phyloP scores from a whole-genome alignment of 768 basidiomycete species.

The Polyporus arcularius region DNA sequence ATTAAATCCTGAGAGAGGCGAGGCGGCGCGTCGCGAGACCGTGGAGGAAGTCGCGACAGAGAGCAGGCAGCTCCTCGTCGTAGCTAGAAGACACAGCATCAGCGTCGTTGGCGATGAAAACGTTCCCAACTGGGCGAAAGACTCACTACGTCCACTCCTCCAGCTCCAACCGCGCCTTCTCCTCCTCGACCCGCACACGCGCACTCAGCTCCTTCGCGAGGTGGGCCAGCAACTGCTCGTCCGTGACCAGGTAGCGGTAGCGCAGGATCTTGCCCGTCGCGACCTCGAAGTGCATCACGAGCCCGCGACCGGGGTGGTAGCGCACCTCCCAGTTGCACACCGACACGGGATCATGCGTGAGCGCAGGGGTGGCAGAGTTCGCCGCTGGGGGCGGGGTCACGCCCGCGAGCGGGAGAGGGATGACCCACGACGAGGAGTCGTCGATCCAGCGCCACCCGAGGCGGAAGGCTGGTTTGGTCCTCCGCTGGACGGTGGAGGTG shows the following conservation, averaged over 20 bases:
- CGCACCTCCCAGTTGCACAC: conserved; percentile 17
- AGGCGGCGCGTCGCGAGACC: conserved; percentile 5
- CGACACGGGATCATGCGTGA: conserved; percentile 14
- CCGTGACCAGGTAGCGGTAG: conserved; percentile 11
- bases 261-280: conserved; percentile 8
- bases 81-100: conserved; percentile 2
- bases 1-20: background rate
- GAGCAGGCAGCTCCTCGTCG: conserved; percentile 8
- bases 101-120: background rate
- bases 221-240: conserved; percentile 5
- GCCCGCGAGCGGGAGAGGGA: conserved; percentile 14
- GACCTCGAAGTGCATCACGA: conserved; percentile 12
- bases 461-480: conserved; percentile 9
- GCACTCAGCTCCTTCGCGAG: conserved; percentile 1
- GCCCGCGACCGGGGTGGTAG: background rate
- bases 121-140: too few species aligned
- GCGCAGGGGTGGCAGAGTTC: conserved; percentile 5
- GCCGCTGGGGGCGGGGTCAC: conserved; percentile 5
- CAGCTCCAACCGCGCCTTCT: conserved; percentile 1
- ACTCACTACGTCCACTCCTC: conserved; percentile 18
- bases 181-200: conserved; percentile 7
- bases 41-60: conserved; percentile 11
- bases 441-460: conserved; percentile 17
- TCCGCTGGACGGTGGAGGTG: background rate
- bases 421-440: conserved; percentile 14